These are phyloP conservation scores for Leucocoprinus birnbaumii DNA, from an alignment of 768 basidiomycete species.

Conservation along the genomic window DNA sequence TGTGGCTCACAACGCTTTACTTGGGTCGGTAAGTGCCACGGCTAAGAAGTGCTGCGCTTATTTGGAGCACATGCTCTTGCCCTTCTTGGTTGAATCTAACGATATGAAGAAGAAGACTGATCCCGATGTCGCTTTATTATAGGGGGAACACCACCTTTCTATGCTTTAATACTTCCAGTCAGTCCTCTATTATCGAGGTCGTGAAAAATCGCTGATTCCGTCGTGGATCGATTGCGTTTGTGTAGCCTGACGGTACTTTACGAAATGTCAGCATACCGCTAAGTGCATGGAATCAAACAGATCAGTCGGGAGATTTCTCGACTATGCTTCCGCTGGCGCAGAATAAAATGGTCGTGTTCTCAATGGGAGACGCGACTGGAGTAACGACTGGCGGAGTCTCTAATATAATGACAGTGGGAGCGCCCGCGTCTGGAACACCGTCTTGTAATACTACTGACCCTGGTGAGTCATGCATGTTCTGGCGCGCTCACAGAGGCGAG, in stretches of 20 bases:
- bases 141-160: conserved; percentile 26
- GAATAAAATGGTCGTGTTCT: conserved; percentile 17
- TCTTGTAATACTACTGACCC: conserved; percentile 22
- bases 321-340: conserved; percentile 14
- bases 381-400: conserved; percentile 23
- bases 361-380: conserved; percentile 26
- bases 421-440: conserved; percentile 11
- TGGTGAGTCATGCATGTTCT: conserved; percentile 14
- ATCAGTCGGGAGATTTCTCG: conserved; percentile 17
- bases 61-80: not conserved
- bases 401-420: conserved; percentile 19
- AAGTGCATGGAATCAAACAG: conserved; percentile 14
- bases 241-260: conserved; percentile 21
- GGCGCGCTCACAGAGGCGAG: not conserved
- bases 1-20: conserved; percentile 21
- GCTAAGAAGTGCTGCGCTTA: no score
- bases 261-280: conserved; percentile 24
- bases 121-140: not conserved
- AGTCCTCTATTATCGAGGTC: not conserved
- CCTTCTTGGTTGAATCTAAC: not conserved
- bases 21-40: conserved; percentile 21
- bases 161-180: conserved; percentile 23
- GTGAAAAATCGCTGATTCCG: not conserved
- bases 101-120: not conserved
- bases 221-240: not conserved